A percentile compares a stretch with the other conserved stretches of the same genome.
Conservation (phyloP, 2,329 filamentous ascomycete genomes). For the Celoporthe dispersa region DNA sequence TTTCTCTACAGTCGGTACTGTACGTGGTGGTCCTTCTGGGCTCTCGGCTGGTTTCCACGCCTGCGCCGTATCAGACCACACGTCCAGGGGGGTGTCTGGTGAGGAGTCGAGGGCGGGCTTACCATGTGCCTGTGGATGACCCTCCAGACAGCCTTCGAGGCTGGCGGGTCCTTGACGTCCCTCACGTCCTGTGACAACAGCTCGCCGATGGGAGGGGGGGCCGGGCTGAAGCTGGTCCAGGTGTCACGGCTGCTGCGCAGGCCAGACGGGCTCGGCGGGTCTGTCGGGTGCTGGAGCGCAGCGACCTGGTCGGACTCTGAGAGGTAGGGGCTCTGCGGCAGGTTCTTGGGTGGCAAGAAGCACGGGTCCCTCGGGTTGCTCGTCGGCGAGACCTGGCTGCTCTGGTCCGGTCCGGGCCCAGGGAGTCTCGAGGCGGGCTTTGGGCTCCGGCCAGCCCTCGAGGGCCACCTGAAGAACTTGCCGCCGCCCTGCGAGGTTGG, state of each 20-base stretch:
- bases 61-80: constrained; percentile 12
- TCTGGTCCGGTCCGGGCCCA: constrained; percentile 18
- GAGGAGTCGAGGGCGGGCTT: neutral
- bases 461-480: constrained; percentile 39
- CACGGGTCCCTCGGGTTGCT: constrained; percentile 4
- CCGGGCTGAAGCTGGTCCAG: constrained; percentile 2
- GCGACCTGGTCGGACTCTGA: constrained; percentile 54
- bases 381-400: constrained; percentile 36
- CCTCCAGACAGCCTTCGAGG: constrained; percentile 10
- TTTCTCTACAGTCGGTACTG: neutral
- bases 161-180: neutral
- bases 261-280: constrained; percentile 1
- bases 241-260: constrained; percentile 10
- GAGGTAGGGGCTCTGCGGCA: constrained; percentile 48
- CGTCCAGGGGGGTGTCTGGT: neutral
- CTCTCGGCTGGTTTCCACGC: neutral
- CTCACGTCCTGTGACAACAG: neutral
- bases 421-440: neutral
- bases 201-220: neutral
- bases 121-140: constrained; percentile 16
- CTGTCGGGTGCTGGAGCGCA: constrained; percentile 47
- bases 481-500: constrained; percentile 39
- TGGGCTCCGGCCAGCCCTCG: constrained; percentile 3
- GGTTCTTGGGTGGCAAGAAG: constrained; percentile 19
- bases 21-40: neutral